Percentiles rank a stretch among this genome's conserved stretches.
phyloP scores from a whole-genome alignment of 768 basidiomycete genomes.

The Gloeostereum incarnatum region DNA sequence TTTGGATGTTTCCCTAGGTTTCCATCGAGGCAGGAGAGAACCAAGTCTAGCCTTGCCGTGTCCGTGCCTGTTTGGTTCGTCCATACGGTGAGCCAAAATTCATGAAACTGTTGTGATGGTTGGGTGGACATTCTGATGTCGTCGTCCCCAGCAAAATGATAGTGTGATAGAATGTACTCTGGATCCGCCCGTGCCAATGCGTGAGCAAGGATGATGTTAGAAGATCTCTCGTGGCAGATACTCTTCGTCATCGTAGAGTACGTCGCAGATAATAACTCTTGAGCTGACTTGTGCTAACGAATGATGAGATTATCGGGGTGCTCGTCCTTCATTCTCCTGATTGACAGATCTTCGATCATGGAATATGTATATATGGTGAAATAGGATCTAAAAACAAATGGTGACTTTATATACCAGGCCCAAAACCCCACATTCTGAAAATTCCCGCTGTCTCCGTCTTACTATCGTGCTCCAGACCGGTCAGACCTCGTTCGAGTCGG shows the following conservation, averaged over 20 bases:
- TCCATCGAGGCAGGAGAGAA: slow-evolving; percentile 36
- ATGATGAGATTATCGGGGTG: neutral
- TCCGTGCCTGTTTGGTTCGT: slow-evolving; percentile 19
- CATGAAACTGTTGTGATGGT: slow-evolving; percentile 12
- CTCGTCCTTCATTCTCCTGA: no score
- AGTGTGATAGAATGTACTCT: slow-evolving; percentile 26
- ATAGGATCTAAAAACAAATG: no score
- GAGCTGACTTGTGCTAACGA: slow-evolving; percentile 22
- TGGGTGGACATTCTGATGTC: slow-evolving; percentile 20
- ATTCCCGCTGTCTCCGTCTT: no score
- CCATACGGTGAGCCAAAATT: slow-evolving; percentile 45
- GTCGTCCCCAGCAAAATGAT: slow-evolving; percentile 21
- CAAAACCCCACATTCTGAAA: no score
- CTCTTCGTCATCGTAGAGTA: slow-evolving; percentile 32
- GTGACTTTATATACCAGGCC: no score
- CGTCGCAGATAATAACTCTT: slow-evolving; percentile 27
- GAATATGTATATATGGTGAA: no score
- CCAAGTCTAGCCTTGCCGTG: slow-evolving; percentile 25
- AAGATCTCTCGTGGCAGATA: slow-evolving; percentile 28
- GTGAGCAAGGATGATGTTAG: slow-evolving; percentile 45
- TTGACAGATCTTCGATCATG: no score
- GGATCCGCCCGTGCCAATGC: slow-evolving; percentile 31
- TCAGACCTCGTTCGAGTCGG: no score
- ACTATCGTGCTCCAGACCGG: no score
- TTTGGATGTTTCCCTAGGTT: slow-evolving; percentile 39